Conservation (phyloP, 225 moss, liverwort and hornwort species). For the Antitrichia curtipendula region DNA sequence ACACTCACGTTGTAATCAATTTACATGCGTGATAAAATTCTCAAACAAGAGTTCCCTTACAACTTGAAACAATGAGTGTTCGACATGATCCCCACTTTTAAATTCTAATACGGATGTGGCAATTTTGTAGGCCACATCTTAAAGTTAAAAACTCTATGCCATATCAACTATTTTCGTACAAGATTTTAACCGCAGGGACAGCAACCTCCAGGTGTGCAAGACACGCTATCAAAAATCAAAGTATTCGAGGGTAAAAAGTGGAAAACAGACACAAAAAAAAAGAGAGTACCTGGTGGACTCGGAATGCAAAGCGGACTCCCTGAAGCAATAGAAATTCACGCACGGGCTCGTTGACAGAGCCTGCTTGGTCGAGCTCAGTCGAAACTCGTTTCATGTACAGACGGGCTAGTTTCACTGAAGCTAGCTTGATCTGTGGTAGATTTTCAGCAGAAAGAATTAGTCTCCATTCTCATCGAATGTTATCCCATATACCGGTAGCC, state of each 20-base stretch:
- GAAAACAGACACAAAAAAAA: background rate
- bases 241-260: background rate
- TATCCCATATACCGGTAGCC: too few relatives aligned
- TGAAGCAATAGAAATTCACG: conserved; percentile 76
- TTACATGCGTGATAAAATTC: background rate
- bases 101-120: background rate
- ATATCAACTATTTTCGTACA: background rate
- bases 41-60: background rate
- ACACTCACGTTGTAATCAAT: background rate
- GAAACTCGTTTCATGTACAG: conserved; percentile 75
- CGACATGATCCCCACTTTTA: background rate
- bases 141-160: background rate
- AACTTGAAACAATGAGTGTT: background rate
- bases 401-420: conserved; percentile 65
- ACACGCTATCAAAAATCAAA: background rate
- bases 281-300: conserved; percentile 68
- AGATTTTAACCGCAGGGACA: background rate
- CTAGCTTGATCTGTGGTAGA: conserved; percentile 56
- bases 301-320: conserved; percentile 89
- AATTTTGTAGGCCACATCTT: background rate
- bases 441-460: background rate
- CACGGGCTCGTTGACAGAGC: conserved; percentile 50
- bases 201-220: background rate
- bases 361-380: conserved; percentile 43
- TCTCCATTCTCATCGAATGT: background rate